Evolutionary conservation across 352 stramenopile species (phyloP).

Genomic region (Phytophthora pseudosyringae): DNA sequence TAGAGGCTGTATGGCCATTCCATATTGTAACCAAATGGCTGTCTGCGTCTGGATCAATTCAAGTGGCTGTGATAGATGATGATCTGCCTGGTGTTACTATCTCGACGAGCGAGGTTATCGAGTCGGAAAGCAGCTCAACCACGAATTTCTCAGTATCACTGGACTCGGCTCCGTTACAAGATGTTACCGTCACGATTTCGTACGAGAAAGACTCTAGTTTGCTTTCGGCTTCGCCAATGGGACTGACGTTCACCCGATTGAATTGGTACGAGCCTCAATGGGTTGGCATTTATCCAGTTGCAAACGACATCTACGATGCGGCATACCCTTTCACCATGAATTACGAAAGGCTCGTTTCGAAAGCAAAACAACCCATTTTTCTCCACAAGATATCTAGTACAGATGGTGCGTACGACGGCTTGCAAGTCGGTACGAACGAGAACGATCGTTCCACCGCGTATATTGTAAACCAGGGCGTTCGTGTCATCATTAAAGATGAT

Average conservation of each 20-base stretch:
- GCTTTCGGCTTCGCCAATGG: slow-evolving; percentile 44
- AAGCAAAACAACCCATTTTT: slow-evolving; percentile 57
- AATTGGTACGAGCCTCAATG: slow-evolving; percentile 66
- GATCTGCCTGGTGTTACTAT: slow-evolving; percentile 70
- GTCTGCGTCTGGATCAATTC: slow-evolving; percentile 43
- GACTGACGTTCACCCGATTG: slow-evolving; percentile 50
- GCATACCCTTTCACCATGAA: slow-evolving; percentile 53
- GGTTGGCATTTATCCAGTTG: slow-evolving; percentile 47
- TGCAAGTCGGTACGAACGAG: slow-evolving; percentile 62
- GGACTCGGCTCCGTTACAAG: slow-evolving; percentile 58
- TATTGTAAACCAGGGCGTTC: slow-evolving; percentile 48
- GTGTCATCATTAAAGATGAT: slow-evolving; percentile 58
- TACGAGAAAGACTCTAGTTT: slow-evolving; percentile 47
- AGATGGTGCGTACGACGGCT: slow-evolving; percentile 50
- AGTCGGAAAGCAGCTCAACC: slow-evolving; percentile 48
- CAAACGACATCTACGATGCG: slow-evolving; percentile 61
- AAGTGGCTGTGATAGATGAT: slow-evolving; percentile 59
- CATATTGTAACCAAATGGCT: slow-evolving; percentile 40
- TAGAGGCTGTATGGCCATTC: slow-evolving; percentile 45
- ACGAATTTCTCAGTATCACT: slow-evolving; percentile 63
- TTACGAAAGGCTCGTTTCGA: slow-evolving; percentile 62
- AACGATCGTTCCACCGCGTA: slow-evolving; percentile 35
- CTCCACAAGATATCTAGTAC: slow-evolving; percentile 44
- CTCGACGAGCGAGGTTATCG: slow-evolving; percentile 42
- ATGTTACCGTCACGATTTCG: slow-evolving; percentile 58